Evolutionary conservation across 2,329 filamentous ascomycete genomes (phyloP).

Genomic region (Xylaria multiplex): DNA sequence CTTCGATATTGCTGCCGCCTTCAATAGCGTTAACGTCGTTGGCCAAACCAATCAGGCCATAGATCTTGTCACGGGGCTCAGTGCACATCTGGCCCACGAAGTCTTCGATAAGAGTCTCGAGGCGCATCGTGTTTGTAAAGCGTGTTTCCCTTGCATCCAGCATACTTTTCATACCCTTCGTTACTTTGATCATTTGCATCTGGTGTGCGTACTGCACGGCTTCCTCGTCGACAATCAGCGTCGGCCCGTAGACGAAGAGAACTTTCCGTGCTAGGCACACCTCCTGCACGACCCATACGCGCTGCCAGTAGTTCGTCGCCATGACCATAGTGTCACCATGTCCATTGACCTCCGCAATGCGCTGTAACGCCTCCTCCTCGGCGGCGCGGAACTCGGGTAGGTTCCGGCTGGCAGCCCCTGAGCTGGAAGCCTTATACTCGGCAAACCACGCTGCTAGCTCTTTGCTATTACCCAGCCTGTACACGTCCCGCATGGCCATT

Average conservation of each 20-base stretch:
- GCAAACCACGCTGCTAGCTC: slow-evolving; percentile 18
- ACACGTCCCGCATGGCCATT: slow-evolving; percentile 3
- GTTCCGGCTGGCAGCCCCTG: neutral
- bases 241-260: slow-evolving; percentile 25
- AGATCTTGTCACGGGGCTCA: slow-evolving; percentile 22
- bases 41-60: slow-evolving; percentile 23
- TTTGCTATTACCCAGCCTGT: slow-evolving; percentile 20
- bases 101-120: slow-evolving; percentile 23
- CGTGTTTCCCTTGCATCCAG: slow-evolving; percentile 2
- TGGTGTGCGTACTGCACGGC: neutral
- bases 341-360: slow-evolving; percentile 7
- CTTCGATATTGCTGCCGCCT: neutral
- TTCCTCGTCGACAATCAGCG: slow-evolving; percentile 2
- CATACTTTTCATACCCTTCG: slow-evolving; percentile 11
- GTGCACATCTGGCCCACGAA: slow-evolving; percentile 22
- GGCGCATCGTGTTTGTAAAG: slow-evolving; percentile 13
- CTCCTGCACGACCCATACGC: slow-evolving; percentile 24
- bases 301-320: slow-evolving; percentile 22
- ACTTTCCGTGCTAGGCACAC: slow-evolving; percentile 18
- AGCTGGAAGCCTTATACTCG: neutral
- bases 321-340: slow-evolving; percentile 14
- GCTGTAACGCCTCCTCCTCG: slow-evolving; percentile 17
- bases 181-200: neutral
- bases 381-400: neutral
- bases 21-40: slow-evolving; percentile 20